Evolutionary conservation across 1,284 basidiomycete species (phyloP).

Genomic region (Moesziomyces sp.): DNA sequence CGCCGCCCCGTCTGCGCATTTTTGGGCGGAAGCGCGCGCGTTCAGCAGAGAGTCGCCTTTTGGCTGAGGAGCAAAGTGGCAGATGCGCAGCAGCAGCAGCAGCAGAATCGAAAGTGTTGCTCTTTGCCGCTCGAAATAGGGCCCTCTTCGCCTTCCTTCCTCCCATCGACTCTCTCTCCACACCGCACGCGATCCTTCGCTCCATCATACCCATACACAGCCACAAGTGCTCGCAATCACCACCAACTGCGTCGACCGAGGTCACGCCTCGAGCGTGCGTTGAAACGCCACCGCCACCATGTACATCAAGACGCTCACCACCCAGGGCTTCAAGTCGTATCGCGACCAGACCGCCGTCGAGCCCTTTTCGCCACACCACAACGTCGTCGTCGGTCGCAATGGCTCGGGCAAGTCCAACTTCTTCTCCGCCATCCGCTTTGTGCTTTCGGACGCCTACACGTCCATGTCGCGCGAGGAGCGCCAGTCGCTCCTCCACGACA

Average conservation of each 20-base stretch:
- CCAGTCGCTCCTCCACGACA: conserved; percentile 90
- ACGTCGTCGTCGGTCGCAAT: conserved; percentile 68
- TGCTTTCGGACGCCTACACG: conserved; percentile 95
- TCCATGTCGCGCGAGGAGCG: conserved; percentile 94
- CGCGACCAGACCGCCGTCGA: conserved; percentile 73
- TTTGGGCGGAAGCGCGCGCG: neutral
- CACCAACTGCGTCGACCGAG: neutral
- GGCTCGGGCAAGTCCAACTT: conserved; percentile 69
- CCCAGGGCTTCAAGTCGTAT: conserved; percentile 92
- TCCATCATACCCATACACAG: neutral
- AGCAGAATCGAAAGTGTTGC: too few relatives aligned
- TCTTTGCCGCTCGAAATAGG: too few relatives aligned
- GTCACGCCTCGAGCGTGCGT: neutral
- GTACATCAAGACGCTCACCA: conserved; percentile 62
- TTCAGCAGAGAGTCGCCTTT: too few relatives aligned
- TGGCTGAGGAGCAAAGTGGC: too few relatives aligned
- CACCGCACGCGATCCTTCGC: neutral
- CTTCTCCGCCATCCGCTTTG: conserved; percentile 83
- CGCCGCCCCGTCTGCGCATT: conserved; percentile 1
- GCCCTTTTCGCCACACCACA: conserved; percentile 69
- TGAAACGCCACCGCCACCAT: conserved; percentile 9
- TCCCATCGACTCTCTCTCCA: too few relatives aligned
- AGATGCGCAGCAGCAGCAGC: too few relatives aligned
- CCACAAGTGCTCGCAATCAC: neutral
- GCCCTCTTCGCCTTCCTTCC: too few relatives aligned